Base-by-base conservation (phyloP, 176 grass and related monocot genomes). In the Eleusine indica region DNA sequence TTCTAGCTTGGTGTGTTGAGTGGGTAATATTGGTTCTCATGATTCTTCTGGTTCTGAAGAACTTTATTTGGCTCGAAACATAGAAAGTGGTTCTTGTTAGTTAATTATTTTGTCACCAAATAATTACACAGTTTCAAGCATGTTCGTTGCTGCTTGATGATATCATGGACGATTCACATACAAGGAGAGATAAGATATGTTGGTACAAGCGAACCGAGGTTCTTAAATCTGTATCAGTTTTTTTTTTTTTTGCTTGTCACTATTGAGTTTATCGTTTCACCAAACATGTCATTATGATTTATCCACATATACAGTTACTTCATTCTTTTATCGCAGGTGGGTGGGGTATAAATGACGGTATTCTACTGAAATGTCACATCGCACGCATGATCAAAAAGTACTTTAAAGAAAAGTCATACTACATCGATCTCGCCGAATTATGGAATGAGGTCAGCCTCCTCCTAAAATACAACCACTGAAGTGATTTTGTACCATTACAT, bases 91-190 rank as follows among this genome's bases (percentile, higher is more conserved):
- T 25, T 25, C 25, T 67, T 43, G n/a, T 4, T 70, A 17, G 6
- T 8, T 70, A 1, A 25, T 21, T 41, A n/a, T 63, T 42, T 25
- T 1, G n/a, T 28, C 16, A 18, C 25, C 15, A 6, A 21, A n/a
- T 2, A 44, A 37, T 54, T 79, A 64, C 10, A 38, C 53, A 92
- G 90, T 85, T 92, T 87, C 90, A 89, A 79, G 87, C 90, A 66
- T 92, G 79, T 81, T 72, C 85, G 13, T 56, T 92, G 10, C 41
- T 92, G 29, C 90, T 92, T 71, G 90, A 92, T 84, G 90, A 92
- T 71, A 92, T 92, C 68, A 87, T 81, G 84, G 90, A 92, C 40
- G 83, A 84, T 42, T 89, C 90, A 7, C 75, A 87, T 61, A 92
- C 90, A 9, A 89, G 90, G 80, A 82, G 90, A 76, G 90, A 88